Base-by-base conservation (phyloP, 805 yeast genomes). In the Danielia reshetovae region DNA sequence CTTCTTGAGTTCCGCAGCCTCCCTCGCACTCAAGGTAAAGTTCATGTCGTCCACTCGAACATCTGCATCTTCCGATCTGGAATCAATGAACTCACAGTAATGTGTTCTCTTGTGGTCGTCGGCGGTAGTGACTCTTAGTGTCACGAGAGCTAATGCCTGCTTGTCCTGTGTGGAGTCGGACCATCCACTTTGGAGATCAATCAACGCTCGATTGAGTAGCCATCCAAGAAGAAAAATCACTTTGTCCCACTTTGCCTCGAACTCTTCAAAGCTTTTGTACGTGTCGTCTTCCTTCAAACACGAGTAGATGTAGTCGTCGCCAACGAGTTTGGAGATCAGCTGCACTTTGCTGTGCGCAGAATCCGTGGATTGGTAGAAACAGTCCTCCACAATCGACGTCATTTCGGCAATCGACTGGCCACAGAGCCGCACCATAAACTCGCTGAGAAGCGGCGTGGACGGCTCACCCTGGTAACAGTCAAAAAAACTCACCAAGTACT, bases 181-280 rank as follows among this genome's bases (percentile, higher is more conserved):
- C 22, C 22, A 19, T 7, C 9, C 22, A 7, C 7, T 9, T 19
- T 9, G 22, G 9, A 19, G 22, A 7, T 19, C 22, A 7, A 9
- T 19, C 13, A 24, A 4, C 9, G 24, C 27, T 8, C 23, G 27
- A 5, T 4, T 18, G 12, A 55, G 39, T 8, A 57, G 22, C 62
- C 63, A 57, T 23, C 43, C 50, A 5, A 49, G 37, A 17, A 55
- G 29, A 24, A 45, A 55, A 31, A 47, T 46, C 7, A 51, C 32
- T 34, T 51, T 59, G 18, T 39, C 29, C 67, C 67, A 60, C 3
- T 32, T 24, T 19, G 44, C 53, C 5, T 35, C 32, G 27, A 59
- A 59, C 4, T 41, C 49, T 3, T 45, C 48, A 12, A 43, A 42
- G 5, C 24, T 28, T 18, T 15, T 13, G 21, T 14, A 27, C 8